Percentiles rank a stretch among this genome's conserved stretches.
Evolutionary conservation across 257 asterid genomes (phyloP).

Genomic region (Striga asiatica): DNA sequence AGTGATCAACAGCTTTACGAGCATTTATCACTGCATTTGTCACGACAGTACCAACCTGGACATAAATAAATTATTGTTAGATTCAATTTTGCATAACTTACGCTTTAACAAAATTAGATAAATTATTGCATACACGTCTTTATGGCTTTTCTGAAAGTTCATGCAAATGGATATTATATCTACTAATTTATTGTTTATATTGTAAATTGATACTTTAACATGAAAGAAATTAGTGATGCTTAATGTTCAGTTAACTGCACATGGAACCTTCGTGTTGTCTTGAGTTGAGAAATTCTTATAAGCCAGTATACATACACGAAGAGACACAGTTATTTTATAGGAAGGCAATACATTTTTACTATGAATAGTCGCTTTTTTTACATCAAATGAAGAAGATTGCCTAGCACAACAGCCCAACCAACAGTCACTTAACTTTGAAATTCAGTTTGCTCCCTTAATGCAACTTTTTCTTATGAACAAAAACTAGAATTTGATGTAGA

Average conservation of each 20-base stretch:
- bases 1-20: slow-evolving; percentile 55
- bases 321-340: background rate
- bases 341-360: background rate
- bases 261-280: background rate
- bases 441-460: no score
- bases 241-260: background rate
- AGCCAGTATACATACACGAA: background rate
- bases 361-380: background rate
- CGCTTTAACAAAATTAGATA: background rate
- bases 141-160: background rate
- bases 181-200: background rate
- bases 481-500: no score
- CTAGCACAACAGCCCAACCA: no score
- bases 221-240: background rate
- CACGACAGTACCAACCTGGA: slow-evolving; percentile 67
- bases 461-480: no score
- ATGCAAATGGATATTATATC: background rate
- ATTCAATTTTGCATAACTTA: background rate
- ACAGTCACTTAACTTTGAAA: no score
- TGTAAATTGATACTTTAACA: background rate
- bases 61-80: slow-evolving; percentile 9
- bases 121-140: background rate
- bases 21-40: slow-evolving; percentile 75
- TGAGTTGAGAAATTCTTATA: background rate
- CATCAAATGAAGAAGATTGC: background rate